Conservation (phyloP, 2,329 filamentous ascomycete genomes). For the Fusarium tjaetaba region DNA sequence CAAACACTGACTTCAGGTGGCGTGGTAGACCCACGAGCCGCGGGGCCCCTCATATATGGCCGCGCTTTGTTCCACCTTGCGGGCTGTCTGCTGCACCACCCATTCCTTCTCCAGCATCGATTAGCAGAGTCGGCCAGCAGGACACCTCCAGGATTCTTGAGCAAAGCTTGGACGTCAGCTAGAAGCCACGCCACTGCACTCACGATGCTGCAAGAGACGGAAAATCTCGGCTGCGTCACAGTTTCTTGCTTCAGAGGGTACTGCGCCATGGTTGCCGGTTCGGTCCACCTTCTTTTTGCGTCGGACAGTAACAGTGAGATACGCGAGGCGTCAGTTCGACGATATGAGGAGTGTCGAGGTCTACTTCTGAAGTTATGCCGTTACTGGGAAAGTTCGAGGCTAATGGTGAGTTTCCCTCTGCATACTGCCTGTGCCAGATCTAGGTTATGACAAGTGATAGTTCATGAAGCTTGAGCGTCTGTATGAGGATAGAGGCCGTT, state of each 20-base stretch:
- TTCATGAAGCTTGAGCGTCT: background rate
- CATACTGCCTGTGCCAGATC: background rate
- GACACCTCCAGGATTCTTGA: background rate
- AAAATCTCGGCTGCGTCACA: background rate
- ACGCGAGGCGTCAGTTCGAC: background rate
- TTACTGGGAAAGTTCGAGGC: background rate
- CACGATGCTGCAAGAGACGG: background rate
- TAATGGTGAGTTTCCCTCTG: background rate
- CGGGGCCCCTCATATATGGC: background rate
- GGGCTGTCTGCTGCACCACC: background rate
- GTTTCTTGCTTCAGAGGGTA: background rate
- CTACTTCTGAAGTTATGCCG: background rate
- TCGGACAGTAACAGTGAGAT: background rate
- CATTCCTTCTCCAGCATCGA: background rate
- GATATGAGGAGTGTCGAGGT: background rate
- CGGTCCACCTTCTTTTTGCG: background rate
- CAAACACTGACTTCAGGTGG: background rate
- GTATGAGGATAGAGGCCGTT: background rate
- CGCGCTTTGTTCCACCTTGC: background rate
- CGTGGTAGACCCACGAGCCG: background rate
- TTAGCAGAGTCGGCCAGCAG: background rate
- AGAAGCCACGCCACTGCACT: background rate
- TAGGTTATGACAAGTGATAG: background rate
- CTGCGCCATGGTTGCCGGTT: background rate
- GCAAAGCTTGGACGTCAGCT: background rate